These are phyloP conservation scores for Aegilops longissima DNA, from an alignment of 176 grass and related monocot species.

Conservation along the genomic window DNA sequence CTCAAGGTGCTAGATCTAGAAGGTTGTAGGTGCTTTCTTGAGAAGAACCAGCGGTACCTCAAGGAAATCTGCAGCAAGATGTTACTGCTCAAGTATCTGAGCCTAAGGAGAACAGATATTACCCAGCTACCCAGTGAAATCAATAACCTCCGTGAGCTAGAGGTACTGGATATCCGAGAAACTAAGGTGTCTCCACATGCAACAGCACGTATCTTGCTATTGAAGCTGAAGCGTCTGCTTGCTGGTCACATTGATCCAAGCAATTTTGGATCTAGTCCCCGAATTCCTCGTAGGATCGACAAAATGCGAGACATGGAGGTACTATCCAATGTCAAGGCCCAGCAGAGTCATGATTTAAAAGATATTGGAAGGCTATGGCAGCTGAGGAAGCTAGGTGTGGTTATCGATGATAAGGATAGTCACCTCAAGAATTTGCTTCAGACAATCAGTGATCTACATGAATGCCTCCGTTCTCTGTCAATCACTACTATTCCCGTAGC, in stretches of 20 bases:
- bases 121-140: not conserved
- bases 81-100: slow-evolving; percentile 19
- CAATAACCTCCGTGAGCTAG: slow-evolving; percentile 27
- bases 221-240: slow-evolving; percentile 31
- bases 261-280: not conserved
- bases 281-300: not conserved
- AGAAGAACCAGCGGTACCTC: not conserved
- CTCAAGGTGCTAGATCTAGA: slow-evolving; percentile 41
- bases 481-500: not conserved
- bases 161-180: slow-evolving; percentile 38
- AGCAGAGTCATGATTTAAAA: not conserved
- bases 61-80: slow-evolving; percentile 13
- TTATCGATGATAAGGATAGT: not conserved
- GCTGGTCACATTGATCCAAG: not conserved
- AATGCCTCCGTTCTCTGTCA: not conserved
- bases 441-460: not conserved
- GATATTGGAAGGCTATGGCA: not conserved
- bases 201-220: not conserved
- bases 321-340: not conserved
- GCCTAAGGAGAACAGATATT: slow-evolving; percentile 22
- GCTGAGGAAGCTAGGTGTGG: slow-evolving; percentile 28
- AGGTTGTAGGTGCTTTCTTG: not conserved
- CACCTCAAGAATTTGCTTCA: not conserved
- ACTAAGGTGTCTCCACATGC: not conserved
- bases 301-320: slow-evolving; percentile 23